Conservation (phyloP, 2,329 filamentous ascomycete species). For the Ascochyta fabae region DNA sequence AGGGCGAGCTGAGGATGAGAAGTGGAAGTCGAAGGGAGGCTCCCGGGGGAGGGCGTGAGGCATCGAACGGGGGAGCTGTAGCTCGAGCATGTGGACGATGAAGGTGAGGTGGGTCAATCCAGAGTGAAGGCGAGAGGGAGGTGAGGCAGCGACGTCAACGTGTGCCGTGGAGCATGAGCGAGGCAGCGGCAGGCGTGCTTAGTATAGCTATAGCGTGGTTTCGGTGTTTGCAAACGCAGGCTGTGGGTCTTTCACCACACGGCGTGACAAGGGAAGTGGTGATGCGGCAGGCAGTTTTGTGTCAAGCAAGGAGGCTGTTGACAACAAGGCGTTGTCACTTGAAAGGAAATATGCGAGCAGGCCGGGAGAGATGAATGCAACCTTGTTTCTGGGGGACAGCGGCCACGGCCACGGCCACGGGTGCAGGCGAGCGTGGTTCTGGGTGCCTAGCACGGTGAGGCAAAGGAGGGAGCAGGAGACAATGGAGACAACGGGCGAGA, state of each 20-base stretch:
- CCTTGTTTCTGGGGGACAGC: slow-evolving; percentile 32
- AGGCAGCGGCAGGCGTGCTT: slow-evolving; percentile 2
- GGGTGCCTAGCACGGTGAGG: slow-evolving; percentile 22
- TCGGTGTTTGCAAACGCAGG: slow-evolving; percentile 23
- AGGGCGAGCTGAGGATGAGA: slow-evolving; percentile 28
- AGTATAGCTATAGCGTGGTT: slow-evolving; percentile 14
- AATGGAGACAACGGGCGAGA: slow-evolving; percentile 25
- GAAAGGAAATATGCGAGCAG: slow-evolving; percentile 35
- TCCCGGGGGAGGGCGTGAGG: slow-evolving; percentile 49
- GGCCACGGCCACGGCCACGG: slow-evolving; percentile 21
- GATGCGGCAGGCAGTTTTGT: slow-evolving; percentile 13
- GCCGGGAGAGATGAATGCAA: slow-evolving; percentile 38
- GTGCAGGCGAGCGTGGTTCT: slow-evolving; percentile 8
- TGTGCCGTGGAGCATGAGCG: slow-evolving; percentile 20
- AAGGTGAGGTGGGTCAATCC: slow-evolving; percentile 15
- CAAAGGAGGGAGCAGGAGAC: slow-evolving; percentile 24
- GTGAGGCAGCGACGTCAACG: slow-evolving; percentile 21
- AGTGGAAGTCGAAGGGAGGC: slow-evolving; percentile 44
- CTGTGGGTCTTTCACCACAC: slow-evolving; percentile 15
- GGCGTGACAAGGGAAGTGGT: slow-evolving; percentile 18
- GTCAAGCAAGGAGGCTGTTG: slow-evolving; percentile 46
- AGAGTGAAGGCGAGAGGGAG: slow-evolving; percentile 15
- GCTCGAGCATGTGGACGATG: slow-evolving; percentile 48
- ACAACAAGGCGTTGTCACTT: slow-evolving; percentile 25
- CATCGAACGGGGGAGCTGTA: slow-evolving; percentile 51